phyloP scores from a whole-genome alignment of 306 rosid species.

The Pyrus bretschneideri region DNA sequence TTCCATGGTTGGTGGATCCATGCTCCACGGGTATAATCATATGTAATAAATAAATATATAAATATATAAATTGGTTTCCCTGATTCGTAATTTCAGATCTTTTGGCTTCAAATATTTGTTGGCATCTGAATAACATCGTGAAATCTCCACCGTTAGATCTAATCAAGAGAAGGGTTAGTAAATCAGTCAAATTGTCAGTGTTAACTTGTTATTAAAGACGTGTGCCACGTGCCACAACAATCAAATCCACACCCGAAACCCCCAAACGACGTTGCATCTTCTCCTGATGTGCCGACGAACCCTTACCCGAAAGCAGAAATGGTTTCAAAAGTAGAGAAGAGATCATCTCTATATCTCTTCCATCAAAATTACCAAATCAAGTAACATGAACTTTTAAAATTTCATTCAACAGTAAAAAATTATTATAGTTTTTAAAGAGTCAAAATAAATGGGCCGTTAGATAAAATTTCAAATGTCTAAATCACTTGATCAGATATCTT shows the following conservation, averaged over 20 bases:
- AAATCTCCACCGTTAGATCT: background rate
- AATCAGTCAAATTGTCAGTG: background rate
- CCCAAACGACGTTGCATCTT: conserved; percentile 3
- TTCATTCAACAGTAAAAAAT: too few relatives aligned
- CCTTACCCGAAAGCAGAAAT: background rate
- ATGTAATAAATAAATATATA: background rate
- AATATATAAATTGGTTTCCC: background rate
- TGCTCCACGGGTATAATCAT: background rate
- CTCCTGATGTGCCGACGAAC: background rate
- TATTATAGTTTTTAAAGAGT: too few relatives aligned
- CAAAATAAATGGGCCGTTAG: accelerated
- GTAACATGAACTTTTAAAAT: accelerated
- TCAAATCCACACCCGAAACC: too few relatives aligned
- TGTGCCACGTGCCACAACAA: too few relatives aligned
- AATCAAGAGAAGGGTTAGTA: background rate
- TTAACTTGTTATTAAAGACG: background rate
- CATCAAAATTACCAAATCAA: too few relatives aligned
- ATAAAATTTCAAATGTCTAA: too few relatives aligned
- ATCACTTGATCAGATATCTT: too few relatives aligned
- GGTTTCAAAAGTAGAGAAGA: too few relatives aligned
- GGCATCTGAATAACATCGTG: background rate
- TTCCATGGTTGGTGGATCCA: background rate
- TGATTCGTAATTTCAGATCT: conserved; percentile 10
- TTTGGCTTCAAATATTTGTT: background rate
- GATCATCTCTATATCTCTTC: too few relatives aligned